Evolutionary conservation across 1,139 yeast species (phyloP).

Genomic region (Petasospora fabianii): DNA sequence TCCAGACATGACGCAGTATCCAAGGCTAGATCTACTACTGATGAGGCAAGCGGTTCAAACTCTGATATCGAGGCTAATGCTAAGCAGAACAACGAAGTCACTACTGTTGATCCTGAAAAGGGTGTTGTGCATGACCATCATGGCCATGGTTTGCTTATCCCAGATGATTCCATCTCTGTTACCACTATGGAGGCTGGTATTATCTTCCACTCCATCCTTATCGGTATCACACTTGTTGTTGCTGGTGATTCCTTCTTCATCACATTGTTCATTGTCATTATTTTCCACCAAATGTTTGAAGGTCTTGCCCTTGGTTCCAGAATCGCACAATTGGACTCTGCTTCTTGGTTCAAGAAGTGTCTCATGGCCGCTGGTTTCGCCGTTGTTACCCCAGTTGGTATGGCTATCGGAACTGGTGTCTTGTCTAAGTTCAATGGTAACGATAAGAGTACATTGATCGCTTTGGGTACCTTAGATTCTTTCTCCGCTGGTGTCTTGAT

Average conservation of each 20-base stretch:
- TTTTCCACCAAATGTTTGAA: constrained; percentile 83
- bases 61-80: neutral
- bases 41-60: neutral
- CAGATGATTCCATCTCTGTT: constrained; percentile 12
- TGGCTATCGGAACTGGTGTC: constrained; percentile 79
- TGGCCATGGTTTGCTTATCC: constrained; percentile 7
- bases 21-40: neutral
- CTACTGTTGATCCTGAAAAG: constrained; percentile 2
- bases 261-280: constrained; percentile 66
- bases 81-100: neutral
- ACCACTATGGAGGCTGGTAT: constrained; percentile 58
- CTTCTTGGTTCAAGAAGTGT: constrained; percentile 24
- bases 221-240: constrained; percentile 62
- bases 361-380: constrained; percentile 56
- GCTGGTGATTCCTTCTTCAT: constrained; percentile 57
- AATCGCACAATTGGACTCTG: constrained; percentile 45
- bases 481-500: constrained; percentile 75
- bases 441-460: constrained; percentile 57
- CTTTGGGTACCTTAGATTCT: constrained; percentile 71
- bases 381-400: constrained; percentile 70
- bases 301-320: constrained; percentile 84
- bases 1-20: constrained; percentile 6
- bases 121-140: constrained; percentile 5
- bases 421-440: constrained; percentile 57
- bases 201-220: constrained; percentile 67